Percentiles rank a stretch among this genome's conserved stretches.
Evolutionary conservation across 106 monocot species (phyloP).

Genomic region (Agapanthus africanus): DNA sequence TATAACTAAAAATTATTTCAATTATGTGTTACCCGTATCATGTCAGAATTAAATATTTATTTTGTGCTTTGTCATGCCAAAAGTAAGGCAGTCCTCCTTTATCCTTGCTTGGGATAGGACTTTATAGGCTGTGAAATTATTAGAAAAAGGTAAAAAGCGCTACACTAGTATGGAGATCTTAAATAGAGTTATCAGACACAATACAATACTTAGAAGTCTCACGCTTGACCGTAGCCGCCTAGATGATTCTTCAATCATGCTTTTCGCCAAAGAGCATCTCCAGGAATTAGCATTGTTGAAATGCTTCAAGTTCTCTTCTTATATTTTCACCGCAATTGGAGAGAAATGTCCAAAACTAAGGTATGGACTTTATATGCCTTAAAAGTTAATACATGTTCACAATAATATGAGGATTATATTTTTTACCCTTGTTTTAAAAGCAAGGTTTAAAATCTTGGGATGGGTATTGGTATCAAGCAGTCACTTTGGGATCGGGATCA

Average conservation of each 20-base stretch:
- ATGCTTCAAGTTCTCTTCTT: constrained; percentile 45
- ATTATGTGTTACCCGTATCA: no score
- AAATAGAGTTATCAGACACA: constrained; percentile 34
- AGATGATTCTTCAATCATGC: constrained; percentile 45
- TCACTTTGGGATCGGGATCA: no score
- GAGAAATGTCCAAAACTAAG: constrained; percentile 60
- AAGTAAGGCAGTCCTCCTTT: no score
- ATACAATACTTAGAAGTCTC: constrained; percentile 35
- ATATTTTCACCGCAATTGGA: constrained; percentile 41
- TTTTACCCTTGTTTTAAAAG: no score
- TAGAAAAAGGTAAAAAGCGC: no score
- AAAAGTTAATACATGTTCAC: neutral
- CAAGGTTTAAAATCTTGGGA: no score
- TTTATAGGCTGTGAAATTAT: no score
- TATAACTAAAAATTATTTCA: no score
- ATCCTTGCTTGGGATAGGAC: no score
- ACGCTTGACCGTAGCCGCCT: constrained; percentile 54
- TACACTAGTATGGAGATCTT: constrained; percentile 32
- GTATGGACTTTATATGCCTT: constrained; percentile 16
- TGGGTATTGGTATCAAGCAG: no score
- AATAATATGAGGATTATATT: constrained; percentile 1
- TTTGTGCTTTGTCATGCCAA: no score
- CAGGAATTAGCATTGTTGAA: constrained; percentile 62
- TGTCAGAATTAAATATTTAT: no score
- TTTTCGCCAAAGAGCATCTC: constrained; percentile 51